These are phyloP conservation scores for Rachicladosporium sp. DNA, from an alignment of 2,329 filamentous ascomycete genomes.

Conservation along the genomic window DNA sequence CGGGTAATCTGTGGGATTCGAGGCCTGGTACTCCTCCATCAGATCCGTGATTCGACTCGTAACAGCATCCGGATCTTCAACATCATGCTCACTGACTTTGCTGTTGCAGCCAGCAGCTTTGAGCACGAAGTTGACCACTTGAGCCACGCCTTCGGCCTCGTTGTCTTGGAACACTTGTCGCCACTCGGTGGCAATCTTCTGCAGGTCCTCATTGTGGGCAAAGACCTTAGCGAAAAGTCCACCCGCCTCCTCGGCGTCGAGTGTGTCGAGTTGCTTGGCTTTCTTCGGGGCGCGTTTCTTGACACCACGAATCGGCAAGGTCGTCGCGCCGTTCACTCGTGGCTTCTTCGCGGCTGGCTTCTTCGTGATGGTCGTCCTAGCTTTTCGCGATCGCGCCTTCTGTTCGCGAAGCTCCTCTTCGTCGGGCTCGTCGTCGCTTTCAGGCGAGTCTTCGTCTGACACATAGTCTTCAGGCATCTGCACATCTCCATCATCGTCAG, in stretches of 20 bases:
- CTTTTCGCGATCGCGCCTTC: constrained; percentile 14
- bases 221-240: constrained; percentile 54
- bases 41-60: constrained; percentile 67
- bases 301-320: constrained; percentile 42
- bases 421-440: constrained; percentile 19
- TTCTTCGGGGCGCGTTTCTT: constrained; percentile 37
- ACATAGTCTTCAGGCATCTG: constrained; percentile 23
- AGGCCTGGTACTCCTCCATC: constrained; percentile 76
- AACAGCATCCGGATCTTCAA: constrained; percentile 79
- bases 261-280: constrained; percentile 38
- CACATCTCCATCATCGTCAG: constrained; percentile 21
- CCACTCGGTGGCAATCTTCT: constrained; percentile 48
- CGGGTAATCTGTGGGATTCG: constrained; percentile 68
- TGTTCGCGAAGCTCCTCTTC: constrained; percentile 25
- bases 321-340: constrained; percentile 40
- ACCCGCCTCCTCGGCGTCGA: constrained; percentile 39
- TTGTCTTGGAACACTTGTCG: constrained; percentile 43
- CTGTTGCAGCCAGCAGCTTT: constrained; percentile 67
- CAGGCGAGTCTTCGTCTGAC: constrained; percentile 22
- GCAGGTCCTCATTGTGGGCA: constrained; percentile 39
- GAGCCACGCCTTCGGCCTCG: constrained; percentile 42
- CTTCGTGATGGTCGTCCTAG: constrained; percentile 20
- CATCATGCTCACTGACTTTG: constrained; percentile 67
- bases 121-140: constrained; percentile 52
- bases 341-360: constrained; percentile 40